phyloP scores from a whole-genome alignment of 192 early-diverging fungal species.

The Gigaspora rosea region DNA sequence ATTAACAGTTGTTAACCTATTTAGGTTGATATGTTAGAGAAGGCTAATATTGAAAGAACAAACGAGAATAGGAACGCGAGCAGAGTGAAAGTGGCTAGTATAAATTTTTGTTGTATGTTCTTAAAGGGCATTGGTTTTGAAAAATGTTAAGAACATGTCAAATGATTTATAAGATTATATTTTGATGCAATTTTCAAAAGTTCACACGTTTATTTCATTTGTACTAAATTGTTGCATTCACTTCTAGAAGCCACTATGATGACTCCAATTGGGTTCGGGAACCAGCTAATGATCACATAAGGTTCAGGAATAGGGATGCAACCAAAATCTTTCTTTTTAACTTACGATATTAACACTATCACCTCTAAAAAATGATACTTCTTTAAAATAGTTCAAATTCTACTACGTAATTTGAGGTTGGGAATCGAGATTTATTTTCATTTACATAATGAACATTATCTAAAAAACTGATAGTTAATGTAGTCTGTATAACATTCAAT shows the following conservation, averaged over 20 bases:
- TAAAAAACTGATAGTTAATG: too few relatives aligned
- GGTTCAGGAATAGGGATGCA: too few relatives aligned
- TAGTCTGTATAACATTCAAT: too few relatives aligned
- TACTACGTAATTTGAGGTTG: too few relatives aligned
- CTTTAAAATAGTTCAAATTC: too few relatives aligned
- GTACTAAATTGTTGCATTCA: slow-evolving; percentile 36
- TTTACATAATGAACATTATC: too few relatives aligned
- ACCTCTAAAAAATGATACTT: too few relatives aligned
- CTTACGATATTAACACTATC: too few relatives aligned
- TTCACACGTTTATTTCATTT: slow-evolving; percentile 27
- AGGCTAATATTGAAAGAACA: slow-evolving; percentile 60
- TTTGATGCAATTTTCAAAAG: slow-evolving; percentile 3
- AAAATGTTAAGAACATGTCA: too few relatives aligned
- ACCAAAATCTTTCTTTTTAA: background rate
- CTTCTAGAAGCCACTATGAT: slow-evolving; percentile 57
- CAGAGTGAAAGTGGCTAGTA: slow-evolving; percentile 38
- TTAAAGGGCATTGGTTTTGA: too few relatives aligned
- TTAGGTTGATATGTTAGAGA: slow-evolving; percentile 53
- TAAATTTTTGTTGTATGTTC: background rate
- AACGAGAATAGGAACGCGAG: slow-evolving; percentile 52
- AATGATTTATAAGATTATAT: background rate
- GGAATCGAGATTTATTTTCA: too few relatives aligned
- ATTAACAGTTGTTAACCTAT: background rate
- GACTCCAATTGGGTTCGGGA: slow-evolving; percentile 68
- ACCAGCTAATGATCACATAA: slow-evolving; percentile 78